These are phyloP conservation scores for Cornus kousa DNA, from an alignment of 148 eudicot species.

Conservation along the genomic window DNA sequence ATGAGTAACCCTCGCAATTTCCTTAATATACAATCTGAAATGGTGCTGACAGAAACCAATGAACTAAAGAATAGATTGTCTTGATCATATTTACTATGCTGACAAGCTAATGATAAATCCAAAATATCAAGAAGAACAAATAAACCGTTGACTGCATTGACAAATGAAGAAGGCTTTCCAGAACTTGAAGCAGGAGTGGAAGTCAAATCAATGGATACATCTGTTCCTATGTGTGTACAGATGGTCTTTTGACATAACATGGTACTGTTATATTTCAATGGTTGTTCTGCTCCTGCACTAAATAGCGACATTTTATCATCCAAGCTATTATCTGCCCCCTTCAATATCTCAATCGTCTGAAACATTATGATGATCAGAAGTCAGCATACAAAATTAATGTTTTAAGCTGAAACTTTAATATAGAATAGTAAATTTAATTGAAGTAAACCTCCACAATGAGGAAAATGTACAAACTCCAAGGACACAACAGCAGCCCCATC, in stretches of 20 bases:
- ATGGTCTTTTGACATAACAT: conserved; percentile 19
- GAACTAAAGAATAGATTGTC: conserved; percentile 79
- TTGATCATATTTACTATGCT: conserved; percentile 41
- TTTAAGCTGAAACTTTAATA: not conserved
- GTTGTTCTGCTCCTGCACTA: conserved; percentile 29
- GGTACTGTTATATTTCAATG: conserved; percentile 24
- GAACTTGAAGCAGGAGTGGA: conserved; percentile 26
- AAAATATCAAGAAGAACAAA: conserved; percentile 69
- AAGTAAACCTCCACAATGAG: not conserved
- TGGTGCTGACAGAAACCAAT: conserved; percentile 50
- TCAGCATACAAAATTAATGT: conserved; percentile 20
- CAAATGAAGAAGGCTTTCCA: conserved; percentile 30
- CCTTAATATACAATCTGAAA: conserved; percentile 65
- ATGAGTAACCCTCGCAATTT: conserved; percentile 79
- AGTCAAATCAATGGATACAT: conserved; percentile 30
- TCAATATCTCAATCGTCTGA: conserved; percentile 69
- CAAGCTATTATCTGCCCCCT: conserved; percentile 32
- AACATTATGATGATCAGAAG: conserved; percentile 33
- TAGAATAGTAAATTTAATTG: not conserved
- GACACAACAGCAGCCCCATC: too few relatives aligned
- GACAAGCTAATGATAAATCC: conserved; percentile 40
- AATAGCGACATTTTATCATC: conserved; percentile 39
- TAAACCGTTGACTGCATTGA: conserved; percentile 39
- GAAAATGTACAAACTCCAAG: not conserved
- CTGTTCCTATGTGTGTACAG: conserved; percentile 24